These are phyloP conservation scores for Hypholoma fasciculare DNA, from an alignment of 768 basidiomycete genomes.

Conservation along the genomic window DNA sequence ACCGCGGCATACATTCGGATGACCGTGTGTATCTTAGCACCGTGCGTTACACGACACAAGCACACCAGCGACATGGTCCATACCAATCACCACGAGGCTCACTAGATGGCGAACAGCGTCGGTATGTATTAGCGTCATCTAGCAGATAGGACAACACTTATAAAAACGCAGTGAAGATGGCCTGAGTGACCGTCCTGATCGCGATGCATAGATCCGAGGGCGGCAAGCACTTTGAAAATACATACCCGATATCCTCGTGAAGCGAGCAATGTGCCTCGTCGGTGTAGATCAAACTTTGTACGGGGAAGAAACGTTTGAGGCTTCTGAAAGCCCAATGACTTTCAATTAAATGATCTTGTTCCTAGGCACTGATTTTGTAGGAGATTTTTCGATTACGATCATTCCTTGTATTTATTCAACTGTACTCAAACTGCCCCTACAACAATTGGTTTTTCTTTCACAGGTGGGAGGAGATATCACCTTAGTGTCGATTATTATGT, in stretches of 20 bases:
- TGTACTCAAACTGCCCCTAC: neutral
- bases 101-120: no score
- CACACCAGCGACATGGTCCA: no score
- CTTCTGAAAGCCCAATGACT: neutral
- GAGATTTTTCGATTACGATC: no score
- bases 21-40: neutral
- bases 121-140: no score
- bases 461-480: neutral
- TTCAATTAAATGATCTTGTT: neutral
- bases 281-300: neutral
- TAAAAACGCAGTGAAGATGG: neutral
- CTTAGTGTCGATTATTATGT: neutral
- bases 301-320: neutral
- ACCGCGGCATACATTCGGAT: neutral
- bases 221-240: neutral
- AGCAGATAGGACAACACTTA: no score
- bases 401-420: no score
- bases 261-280: neutral
- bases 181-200: neutral
- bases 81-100: no score
- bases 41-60: neutral
- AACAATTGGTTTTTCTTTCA: neutral
- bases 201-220: neutral
- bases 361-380: no score
- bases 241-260: neutral